Evolutionary conservation across 352 stramenopile genomes (phyloP).

Genomic region (Vaucheria bursata): DNA sequence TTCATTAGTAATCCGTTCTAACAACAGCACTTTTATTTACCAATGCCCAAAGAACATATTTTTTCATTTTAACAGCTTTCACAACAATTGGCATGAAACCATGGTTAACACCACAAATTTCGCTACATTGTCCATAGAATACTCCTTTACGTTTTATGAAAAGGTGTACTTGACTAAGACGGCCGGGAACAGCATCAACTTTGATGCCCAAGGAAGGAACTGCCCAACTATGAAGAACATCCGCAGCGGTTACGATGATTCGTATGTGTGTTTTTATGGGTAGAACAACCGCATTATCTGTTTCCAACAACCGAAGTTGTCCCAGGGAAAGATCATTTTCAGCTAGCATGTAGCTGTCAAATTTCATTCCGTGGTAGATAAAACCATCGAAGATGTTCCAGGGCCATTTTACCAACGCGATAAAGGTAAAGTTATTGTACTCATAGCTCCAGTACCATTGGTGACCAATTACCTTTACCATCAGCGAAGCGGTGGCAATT

Average conservation of each 20-base stretch:
- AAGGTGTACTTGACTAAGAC: neutral
- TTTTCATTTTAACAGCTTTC: neutral
- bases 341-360: neutral
- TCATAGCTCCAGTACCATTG: neutral
- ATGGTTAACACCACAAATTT: slow-evolving; percentile 20
- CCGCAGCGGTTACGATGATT: neutral
- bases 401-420: neutral
- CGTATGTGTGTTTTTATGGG: slow-evolving; percentile 1
- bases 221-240: slow-evolving; percentile 10
- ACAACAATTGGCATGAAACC: slow-evolving; percentile 17
- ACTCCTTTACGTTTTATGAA: neutral
- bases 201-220: slow-evolving; percentile 11
- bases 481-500: neutral
- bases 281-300: neutral
- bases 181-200: neutral
- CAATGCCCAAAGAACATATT: neutral
- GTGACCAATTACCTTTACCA: neutral
- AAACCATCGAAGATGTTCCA: no score
- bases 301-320: neutral
- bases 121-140: slow-evolving; percentile 11
- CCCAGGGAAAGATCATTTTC: neutral
- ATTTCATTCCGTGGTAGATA: neutral
- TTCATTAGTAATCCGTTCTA: no score
- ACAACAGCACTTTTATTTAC: no score
- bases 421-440: neutral